Evolutionary conservation across 192 early-diverging fungal genomes (phyloP), one percentile per base, ranked within the genome.

Genomic region (Dissophora ornata): DNA sequence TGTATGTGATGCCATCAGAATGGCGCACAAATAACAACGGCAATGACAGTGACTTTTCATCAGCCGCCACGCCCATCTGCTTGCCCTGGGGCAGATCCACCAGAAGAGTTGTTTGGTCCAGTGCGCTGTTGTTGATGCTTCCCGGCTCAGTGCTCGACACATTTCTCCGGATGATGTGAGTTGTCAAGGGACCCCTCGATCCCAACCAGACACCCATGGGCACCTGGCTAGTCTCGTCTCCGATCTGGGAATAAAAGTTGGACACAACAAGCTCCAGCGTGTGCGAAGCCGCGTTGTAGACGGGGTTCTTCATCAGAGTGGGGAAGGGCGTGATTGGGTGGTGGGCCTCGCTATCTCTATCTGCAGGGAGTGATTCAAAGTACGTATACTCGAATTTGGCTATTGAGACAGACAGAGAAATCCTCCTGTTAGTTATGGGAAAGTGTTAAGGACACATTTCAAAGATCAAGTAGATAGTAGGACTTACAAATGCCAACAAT

Each of bases 401-500:
- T 71, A 62, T 58, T 33, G 24, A 45, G 21, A 26, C 18, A 33
- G 38, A 38, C 25, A 15, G 40, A 25, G 51, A 44, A n/a, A 62
- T 7, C 0, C 13, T 15, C 1, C 21, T 9, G 19, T 16, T 18
- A 29, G 28, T 18, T 25, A 48, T 55, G 30, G 46, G 52, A 42
- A 11, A 30, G 21, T 22, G 19, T 30, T 16, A 7, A 13, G 21
- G 49, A 3, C 18, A 50, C n/a, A 69, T 30, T 49, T 40, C 32
- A 19, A 4, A 38, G 29, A 16, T 5, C 3, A 48, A 4, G 10
- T 38, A 38, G 6, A 38, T 38, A 13, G 13, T 6, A 6, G 36
- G 7, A 90, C 57, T 82, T 86, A 51, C 88, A 83, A 66, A 94
- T 91, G 38, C 90, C 90, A 52, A 94, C 92, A 51, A 94, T 92